A percentile compares a stretch with the other conserved stretches of the same genome.
These are phyloP conservation scores for Pythium inflatum DNA, from an alignment of 352 stramenopile genomes.

Conservation along the genomic window DNA sequence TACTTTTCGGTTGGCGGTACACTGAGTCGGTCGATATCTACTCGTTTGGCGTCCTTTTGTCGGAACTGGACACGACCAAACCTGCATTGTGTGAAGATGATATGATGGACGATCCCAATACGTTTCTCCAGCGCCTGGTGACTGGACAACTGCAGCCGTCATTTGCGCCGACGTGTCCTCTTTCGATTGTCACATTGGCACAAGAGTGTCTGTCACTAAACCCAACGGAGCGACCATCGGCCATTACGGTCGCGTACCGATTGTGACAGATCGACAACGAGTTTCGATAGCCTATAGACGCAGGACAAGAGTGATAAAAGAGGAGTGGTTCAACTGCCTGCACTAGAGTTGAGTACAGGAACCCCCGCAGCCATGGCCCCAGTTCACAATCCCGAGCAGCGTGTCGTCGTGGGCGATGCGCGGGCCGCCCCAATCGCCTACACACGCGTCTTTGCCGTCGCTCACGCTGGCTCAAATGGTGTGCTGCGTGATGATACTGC, in stretches of 20 bases:
- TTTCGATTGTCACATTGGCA: conserved; percentile 61
- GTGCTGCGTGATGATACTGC: no score
- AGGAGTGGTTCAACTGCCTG: no score
- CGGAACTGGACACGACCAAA: conserved; percentile 69
- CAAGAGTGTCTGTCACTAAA: conserved; percentile 69
- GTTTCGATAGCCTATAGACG: no score
- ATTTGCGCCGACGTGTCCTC: conserved; percentile 52
- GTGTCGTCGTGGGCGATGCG: no score
- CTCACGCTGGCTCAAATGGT: no score
- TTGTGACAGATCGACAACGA: conserved; percentile 80
- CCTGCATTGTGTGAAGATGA: conserved; percentile 42
- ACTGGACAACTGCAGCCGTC: conserved; percentile 64
- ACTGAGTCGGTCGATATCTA: conserved; percentile 33
- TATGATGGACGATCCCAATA: conserved; percentile 65
- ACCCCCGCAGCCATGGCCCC: no score
- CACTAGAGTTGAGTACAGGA: no score
- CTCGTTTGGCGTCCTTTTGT: conserved; percentile 47
- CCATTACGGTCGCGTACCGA: conserved; percentile 81
- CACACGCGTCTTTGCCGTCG: no score
- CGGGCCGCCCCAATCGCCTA: no score
- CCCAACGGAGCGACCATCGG: conserved; percentile 61
- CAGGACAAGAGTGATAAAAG: no score
- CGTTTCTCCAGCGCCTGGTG: conserved; percentile 66
- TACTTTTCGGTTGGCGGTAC: conserved; percentile 25
- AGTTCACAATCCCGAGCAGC: no score